Conservation (phyloP, 2,329 filamentous ascomycete species). For the Ophiostoma ulmi region DNA sequence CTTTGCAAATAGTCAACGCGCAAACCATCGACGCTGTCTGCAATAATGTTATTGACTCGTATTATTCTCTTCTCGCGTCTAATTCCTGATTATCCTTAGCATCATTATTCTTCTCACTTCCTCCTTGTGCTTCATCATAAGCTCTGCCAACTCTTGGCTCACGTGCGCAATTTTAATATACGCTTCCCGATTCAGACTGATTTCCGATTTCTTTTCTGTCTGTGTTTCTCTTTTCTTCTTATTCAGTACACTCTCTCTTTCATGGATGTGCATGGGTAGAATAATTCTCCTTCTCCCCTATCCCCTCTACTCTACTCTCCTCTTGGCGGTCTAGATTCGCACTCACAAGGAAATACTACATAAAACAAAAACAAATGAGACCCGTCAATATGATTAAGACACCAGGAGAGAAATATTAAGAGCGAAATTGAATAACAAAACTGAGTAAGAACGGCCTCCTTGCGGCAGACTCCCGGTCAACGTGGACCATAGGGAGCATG, state of each 20-base stretch:
- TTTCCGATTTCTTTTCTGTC: not conserved
- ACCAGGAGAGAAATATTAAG: no score
- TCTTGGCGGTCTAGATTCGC: not conserved
- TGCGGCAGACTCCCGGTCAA: slow-evolving; percentile 11
- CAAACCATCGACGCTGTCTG: not conserved
- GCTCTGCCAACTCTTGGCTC: slow-evolving; percentile 1
- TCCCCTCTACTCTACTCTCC: not conserved
- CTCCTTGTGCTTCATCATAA: not conserved
- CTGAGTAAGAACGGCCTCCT: not conserved
- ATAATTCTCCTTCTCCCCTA: not conserved
- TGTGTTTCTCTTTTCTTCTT: not conserved
- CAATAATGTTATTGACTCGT: not conserved
- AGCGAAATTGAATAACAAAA: not conserved
- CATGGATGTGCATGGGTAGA: not conserved
- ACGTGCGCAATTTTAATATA: not conserved
- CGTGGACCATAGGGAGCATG: not conserved
- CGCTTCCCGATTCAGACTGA: not conserved
- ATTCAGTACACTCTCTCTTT: not conserved
- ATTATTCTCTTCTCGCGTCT: not conserved
- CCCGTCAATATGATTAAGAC: no score
- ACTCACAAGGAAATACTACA: not conserved
- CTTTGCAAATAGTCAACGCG: not conserved
- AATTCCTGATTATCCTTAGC: not conserved
- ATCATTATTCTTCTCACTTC: no score
- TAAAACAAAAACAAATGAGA: no score